phyloP scores from a whole-genome alignment of 2,329 filamentous ascomycete species.

The Magnaporthiopsis rhizophila region DNA sequence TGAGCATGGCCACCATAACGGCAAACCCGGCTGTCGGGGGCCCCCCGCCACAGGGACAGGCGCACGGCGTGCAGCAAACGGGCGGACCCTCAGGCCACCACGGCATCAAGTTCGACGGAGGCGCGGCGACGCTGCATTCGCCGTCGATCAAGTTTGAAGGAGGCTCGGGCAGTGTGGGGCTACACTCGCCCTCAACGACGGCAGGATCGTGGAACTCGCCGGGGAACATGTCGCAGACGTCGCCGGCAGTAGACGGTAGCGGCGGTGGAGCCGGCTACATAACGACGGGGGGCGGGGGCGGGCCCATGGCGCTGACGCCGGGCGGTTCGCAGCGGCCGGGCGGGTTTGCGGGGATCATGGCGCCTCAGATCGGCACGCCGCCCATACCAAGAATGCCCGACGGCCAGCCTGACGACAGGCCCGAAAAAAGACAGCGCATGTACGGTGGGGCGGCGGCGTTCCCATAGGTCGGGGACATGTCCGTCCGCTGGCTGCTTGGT shows the following conservation, averaged over 20 bases:
- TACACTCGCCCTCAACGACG: constrained; percentile 41
- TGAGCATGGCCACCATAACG: constrained; percentile 21
- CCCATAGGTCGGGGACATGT: too few relatives aligned
- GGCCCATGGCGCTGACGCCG: constrained; percentile 30
- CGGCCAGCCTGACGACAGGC: constrained; percentile 29
- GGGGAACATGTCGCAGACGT: constrained; percentile 36
- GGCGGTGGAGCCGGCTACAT: constrained; percentile 31
- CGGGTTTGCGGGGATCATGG: constrained; percentile 24
- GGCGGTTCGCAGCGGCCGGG: constrained; percentile 24
- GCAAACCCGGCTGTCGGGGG: constrained; percentile 6
- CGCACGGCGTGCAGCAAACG: constrained; percentile 16
- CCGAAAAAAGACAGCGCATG: constrained; percentile 46
- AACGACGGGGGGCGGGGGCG: constrained; percentile 32
- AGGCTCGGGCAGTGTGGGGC: constrained; percentile 24
- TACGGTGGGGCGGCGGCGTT: constrained; percentile 22
- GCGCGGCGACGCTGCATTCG: constrained; percentile 13
- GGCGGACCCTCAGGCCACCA: constrained; percentile 8
- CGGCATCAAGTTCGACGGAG: constrained; percentile 15
- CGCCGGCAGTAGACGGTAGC: constrained; percentile 35
- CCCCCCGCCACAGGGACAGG: neutral
- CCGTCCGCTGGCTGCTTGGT: too few relatives aligned
- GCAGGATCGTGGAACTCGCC: constrained; percentile 43
- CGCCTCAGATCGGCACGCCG: constrained; percentile 17
- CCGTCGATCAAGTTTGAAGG: constrained; percentile 41
- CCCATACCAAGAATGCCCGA: constrained; percentile 10